A percentile compares a stretch with the other conserved stretches of the same genome.
Evolutionary conservation across 75 land plant genomes (phyloP).

Genomic region (Pinus tabuliformis): DNA sequence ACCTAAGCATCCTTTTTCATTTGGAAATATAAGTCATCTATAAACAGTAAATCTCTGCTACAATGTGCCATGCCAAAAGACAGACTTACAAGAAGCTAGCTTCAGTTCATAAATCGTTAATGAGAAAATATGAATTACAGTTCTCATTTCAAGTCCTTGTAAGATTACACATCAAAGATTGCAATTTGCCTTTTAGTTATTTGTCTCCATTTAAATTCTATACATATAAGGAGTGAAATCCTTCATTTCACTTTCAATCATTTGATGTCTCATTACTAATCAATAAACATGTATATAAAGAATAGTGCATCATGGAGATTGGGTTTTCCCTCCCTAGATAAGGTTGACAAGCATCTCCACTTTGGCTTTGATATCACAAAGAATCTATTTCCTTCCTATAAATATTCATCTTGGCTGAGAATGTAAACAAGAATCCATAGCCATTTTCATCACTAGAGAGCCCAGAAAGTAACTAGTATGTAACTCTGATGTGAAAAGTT

Average conservation of each 20-base stretch:
- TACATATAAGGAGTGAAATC: background rate
- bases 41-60: background rate
- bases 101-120: no score
- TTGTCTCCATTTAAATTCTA: background rate
- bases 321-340: no score
- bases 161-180: background rate
- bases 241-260: background rate
- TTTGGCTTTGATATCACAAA: no score
- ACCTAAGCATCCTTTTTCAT: background rate
- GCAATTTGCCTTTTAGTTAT: background rate
- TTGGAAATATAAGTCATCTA: background rate
- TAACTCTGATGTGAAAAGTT: no score
- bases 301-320: background rate
- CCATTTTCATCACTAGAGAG: background rate
- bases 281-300: background rate
- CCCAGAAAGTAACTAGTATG: conserved; percentile 22
- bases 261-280: background rate
- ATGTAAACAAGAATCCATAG: background rate
- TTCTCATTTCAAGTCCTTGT: background rate
- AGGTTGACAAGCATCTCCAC: no score
- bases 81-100: background rate
- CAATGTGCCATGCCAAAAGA: background rate
- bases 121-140: no score
- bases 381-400: no score
- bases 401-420: background rate